A percentile compares a stretch with the other conserved stretches of the same genome.
phyloP scores from a whole-genome alignment of 768 basidiomycete genomes.

The Tulasnella sp. region DNA sequence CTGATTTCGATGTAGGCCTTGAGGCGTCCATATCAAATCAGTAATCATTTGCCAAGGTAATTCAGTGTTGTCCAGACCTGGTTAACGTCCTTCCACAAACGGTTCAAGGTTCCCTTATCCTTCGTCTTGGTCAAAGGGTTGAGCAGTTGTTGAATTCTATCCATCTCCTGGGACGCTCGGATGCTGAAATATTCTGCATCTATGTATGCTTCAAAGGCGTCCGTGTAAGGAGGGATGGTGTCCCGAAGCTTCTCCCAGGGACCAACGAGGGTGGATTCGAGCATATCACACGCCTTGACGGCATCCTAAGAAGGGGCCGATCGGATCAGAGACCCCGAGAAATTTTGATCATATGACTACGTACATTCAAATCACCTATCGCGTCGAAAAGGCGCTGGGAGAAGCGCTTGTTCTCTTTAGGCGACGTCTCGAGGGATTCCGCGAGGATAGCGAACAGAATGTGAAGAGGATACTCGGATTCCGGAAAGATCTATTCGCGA shows the following conservation, averaged over 20 bases:
- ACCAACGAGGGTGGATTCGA: slow-evolving; percentile 55
- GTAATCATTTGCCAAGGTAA: not conserved
- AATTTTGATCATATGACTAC: slow-evolving; percentile 22
- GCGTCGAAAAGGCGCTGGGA: slow-evolving; percentile 76
- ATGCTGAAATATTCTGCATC: slow-evolving; percentile 60
- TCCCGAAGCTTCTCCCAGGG: slow-evolving; percentile 44
- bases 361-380: slow-evolving; percentile 70
- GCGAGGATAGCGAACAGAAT: slow-evolving; percentile 59
- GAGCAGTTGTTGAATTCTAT: slow-evolving; percentile 49
- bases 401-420: slow-evolving; percentile 34
- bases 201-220: slow-evolving; percentile 56
- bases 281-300: slow-evolving; percentile 55
- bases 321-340: not conserved
- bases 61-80: slow-evolving; percentile 17
- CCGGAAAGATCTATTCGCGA: slow-evolving; percentile 42
- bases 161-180: slow-evolving; percentile 45
- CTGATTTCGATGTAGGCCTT: slow-evolving; percentile 10
- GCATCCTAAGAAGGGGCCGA: slow-evolving; percentile 41
- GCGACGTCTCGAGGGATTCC: slow-evolving; percentile 66
- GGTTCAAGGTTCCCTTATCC: slow-evolving; percentile 17
- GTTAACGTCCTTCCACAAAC: slow-evolving; percentile 26
- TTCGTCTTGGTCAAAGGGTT: slow-evolving; percentile 35
- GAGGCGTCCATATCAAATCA: not conserved
- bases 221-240: slow-evolving; percentile 44
- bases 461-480: slow-evolving; percentile 55